Base-by-base conservation (phyloP, 345 rosid species). In the Hypericum androsaemum region DNA sequence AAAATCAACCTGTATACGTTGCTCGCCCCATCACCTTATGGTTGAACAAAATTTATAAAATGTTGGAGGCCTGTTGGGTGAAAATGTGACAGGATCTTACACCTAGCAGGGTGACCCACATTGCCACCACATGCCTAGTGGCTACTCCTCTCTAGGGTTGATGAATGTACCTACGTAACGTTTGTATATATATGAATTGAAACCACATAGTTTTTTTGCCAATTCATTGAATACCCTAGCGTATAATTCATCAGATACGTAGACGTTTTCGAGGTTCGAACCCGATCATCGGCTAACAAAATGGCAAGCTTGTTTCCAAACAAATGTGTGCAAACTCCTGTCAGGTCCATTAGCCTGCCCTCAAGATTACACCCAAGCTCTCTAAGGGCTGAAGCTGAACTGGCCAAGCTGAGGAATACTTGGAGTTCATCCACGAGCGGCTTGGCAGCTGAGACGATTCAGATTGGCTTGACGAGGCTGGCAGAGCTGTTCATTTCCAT, bases 271-370 rank as follows among this genome's bases (percentile, higher is more conserved):
- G 11, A 15, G 37, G 10, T 16, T 49, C 53, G 16, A 16, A 4
- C 35, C 37, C 10, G 6, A 32, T 36, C 35, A 49, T 49, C 5
- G 9, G 28, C 38, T 49, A 28, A 17, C 10, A 37, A 47, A 4
- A 73, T 65, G 66, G 65, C 59, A 12, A 10, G 40, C n/a, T 41
- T 37, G 7, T 48, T 40, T 50, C 45, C 50, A 8, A 37, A 5
- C 37, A 41, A 61, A 56, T 53, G 22, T 11, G 32, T 39, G 39
- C 77, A 74, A 17, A 52, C 55, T 49, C 78, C 72, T 17, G 51
- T 48, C 36, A 63, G 84, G 48, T 79, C 84, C 15, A 56, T 63
- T 46, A 79, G 84, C 64, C 61, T 79, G 76, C 84, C 80, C 6
- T 58, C 77, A 1, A 70, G 75, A 11, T 39, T 63, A 14, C 67